Conservation (phyloP, 2,329 filamentous ascomycete genomes). For the Calonectria multiphialidica region DNA sequence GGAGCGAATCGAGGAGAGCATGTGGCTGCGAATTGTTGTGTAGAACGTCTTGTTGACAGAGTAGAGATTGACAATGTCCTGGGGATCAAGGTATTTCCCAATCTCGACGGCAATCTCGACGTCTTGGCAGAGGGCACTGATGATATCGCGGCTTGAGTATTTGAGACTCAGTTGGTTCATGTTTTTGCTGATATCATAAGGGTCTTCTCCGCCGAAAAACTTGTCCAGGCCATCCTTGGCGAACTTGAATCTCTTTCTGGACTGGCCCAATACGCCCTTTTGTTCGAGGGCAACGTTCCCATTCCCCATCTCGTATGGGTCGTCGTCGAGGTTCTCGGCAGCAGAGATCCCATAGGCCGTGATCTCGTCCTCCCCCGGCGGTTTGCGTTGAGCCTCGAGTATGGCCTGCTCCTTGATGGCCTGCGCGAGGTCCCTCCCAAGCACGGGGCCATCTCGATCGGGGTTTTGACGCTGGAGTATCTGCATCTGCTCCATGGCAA, state of each 20-base stretch:
- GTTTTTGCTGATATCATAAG: conserved; percentile 38
- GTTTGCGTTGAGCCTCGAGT: background rate
- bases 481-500: background rate
- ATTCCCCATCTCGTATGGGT: background rate
- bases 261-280: conserved; percentile 18
- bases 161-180: conserved; percentile 35
- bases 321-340: background rate
- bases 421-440: background rate
- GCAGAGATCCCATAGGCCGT: background rate
- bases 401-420: background rate
- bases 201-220: conserved; percentile 46
- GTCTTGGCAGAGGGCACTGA: conserved; percentile 57
- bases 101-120: conserved; percentile 68
- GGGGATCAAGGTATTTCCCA: conserved; percentile 63
- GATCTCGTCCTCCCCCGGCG: background rate
- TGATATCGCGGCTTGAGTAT: conserved; percentile 53
- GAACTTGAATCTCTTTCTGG: conserved; percentile 46
- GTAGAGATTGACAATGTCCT: conserved; percentile 74
- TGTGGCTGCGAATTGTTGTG: conserved; percentile 67
- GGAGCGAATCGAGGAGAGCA: conserved; percentile 68
- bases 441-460: background rate
- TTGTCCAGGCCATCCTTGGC: conserved; percentile 39
- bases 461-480: background rate
- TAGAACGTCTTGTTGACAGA: conserved; percentile 74
- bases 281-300: conserved; percentile 18